Evolutionary conservation across 2,329 filamentous ascomycete genomes (phyloP), one percentile per base, ranked within the genome.

Genomic region (Didymosphaeria variabile): DNA sequence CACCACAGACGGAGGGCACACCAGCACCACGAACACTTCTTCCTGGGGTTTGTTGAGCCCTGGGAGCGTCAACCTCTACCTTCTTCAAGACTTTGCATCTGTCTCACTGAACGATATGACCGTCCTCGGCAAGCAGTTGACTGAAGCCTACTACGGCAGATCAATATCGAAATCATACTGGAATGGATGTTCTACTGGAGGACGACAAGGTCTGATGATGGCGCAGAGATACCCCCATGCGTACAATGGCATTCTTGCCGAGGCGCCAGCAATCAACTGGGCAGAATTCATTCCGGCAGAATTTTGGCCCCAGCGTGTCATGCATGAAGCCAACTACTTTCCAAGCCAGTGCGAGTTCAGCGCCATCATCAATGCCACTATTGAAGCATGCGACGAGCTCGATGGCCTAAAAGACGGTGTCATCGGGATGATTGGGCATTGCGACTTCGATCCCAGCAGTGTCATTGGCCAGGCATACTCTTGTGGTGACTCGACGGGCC

Each of bases 1-100:
- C 5, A 65, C 64, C 0, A 71, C 63, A 2, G 64, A 74, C 40
- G 70, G 61, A 8, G 71, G 71, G 8, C 12, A 19, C 13, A 15
- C 21, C 21, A 44, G 19, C 21, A 58, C 3, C 29, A 13, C 51
- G n/a, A 13, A 38, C 5, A 34, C 62, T 3, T 59, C 58, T n/a
- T 29, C 54, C 8, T 73, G 68, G 69, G 67, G 61, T 12, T 49
- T 71, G 10, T 12, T 56, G 5, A 67, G 66, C 38, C 65, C 68
- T 15, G 72, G 73, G 1, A 73, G 73, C 32, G 58, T 72, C 13
- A 54, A 76, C 26, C 4, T 68, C 26, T 49, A 67, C 31, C 52
- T 61, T 0, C 59, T 81, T 1, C 68, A 78, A 34, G 72, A 81
- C 57, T 71, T 78, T n/a, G 77, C 72, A 0, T 76, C 70, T 0